Percentiles rank a stretch among this genome's conserved stretches.
Evolutionary conservation across 2,329 filamentous ascomycete species (phyloP).

Genomic region (Fonsecaea pedrosoi): DNA sequence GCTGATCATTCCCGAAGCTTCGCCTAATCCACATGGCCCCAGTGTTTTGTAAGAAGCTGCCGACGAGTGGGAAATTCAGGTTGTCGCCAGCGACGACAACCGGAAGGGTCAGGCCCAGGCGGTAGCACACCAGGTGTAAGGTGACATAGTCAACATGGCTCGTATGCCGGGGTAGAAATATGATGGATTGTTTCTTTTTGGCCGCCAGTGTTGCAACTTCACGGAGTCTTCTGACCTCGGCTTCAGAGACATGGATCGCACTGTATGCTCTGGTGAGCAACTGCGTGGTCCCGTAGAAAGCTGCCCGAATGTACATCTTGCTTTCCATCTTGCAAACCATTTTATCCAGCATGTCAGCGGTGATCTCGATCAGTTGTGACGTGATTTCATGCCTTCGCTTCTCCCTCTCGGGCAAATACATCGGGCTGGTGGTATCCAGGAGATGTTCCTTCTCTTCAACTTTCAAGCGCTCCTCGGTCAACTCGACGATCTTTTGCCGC

Average conservation of each 20-base stretch:
- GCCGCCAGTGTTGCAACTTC: conserved; percentile 82
- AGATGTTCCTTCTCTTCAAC: conserved; percentile 73
- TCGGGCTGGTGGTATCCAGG: conserved; percentile 32
- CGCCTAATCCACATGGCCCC: conserved; percentile 72
- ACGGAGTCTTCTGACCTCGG: conserved; percentile 84
- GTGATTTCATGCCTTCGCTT: conserved; percentile 71
- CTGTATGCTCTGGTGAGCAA: conserved; percentile 92
- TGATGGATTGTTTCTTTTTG: conserved; percentile 89
- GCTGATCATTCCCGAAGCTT: conserved; percentile 86
- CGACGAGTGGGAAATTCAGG: conserved; percentile 89
- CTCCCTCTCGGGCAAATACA: conserved; percentile 41
- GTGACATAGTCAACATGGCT: conserved; percentile 97
- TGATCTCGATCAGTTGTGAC: conserved; percentile 75
- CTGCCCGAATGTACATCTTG: conserved; percentile 86
- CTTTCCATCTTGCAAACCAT: conserved; percentile 99
- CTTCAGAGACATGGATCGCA: conserved; percentile 92
- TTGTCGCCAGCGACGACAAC: conserved; percentile 96
- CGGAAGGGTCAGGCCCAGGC: conserved; percentile 84
- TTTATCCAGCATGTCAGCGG: conserved; percentile 83
- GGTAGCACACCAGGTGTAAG: conserved; percentile 92
- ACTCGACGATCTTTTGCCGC: conserved; percentile 72
- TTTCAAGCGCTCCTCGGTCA: conserved; percentile 75
- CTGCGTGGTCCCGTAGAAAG: conserved; percentile 89
- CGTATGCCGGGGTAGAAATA: conserved; percentile 92
- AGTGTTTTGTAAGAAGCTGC: conserved; percentile 90